Conservation (phyloP, 2,329 filamentous ascomycete genomes). For the Dactylellina sp. region DNA sequence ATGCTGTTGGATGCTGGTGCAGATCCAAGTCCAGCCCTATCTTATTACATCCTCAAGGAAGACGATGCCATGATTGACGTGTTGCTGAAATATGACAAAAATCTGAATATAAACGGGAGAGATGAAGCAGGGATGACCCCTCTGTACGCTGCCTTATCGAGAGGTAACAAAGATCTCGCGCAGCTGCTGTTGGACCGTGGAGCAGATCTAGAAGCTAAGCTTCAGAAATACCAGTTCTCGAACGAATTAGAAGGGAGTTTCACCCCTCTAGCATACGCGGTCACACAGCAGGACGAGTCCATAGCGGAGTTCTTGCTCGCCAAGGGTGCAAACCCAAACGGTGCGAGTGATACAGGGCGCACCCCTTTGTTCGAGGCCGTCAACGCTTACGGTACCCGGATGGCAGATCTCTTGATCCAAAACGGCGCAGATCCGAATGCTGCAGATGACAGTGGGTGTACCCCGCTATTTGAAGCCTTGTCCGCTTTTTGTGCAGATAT, state of each 20-base stretch:
- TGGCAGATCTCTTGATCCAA: neutral
- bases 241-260: neutral
- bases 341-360: neutral
- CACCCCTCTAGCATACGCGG: neutral
- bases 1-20: neutral
- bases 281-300: neutral
- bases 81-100: neutral
- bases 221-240: neutral
- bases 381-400: neutral
- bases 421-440: conserved; percentile 9
- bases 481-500: neutral
- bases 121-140: neutral
- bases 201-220: neutral
- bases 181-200: neutral
- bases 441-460: neutral
- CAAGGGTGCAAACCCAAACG: neutral
- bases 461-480: neutral
- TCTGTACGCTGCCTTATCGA: neutral
- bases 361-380: neutral
- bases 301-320: neutral
- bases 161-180: neutral
- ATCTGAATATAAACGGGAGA: neutral
- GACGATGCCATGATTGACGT: neutral
- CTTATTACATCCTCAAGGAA: neutral
- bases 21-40: neutral